Base-by-base conservation (phyloP, 2,329 filamentous ascomycete genomes). In the Dothidotthia symphoricarpi region DNA sequence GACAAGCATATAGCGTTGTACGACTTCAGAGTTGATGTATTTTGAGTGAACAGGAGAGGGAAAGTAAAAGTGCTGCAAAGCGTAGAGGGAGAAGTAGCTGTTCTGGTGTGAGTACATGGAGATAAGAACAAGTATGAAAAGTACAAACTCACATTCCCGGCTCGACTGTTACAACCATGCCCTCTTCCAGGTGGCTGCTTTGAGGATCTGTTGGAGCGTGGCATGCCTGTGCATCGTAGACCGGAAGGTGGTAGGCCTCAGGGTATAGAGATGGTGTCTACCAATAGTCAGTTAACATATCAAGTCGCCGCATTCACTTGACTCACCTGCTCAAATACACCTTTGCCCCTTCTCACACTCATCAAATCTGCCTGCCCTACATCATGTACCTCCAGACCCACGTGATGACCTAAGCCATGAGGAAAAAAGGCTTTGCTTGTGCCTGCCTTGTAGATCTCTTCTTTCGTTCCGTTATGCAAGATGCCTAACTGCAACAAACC, bases 381-480 rank as follows among this genome's bases (percentile, higher is more conserved):
- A 51, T 96, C 90, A 64, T 96, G 90, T 2, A 89, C 94, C 63
- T 96, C 90, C 77, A 96, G 84, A 46, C 90, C 90, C 8, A 96
- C 73, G 63, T 95, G 91, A 67, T 96, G 90, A 0, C 90, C 90
- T 1, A 96, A 72, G 0, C 90, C 90, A 63, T 96, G 90, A 1
- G 90, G 90, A 60, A 95, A 87, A 72, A 96, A 96, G 2, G 89
- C 90, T 16, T 85, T 82, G 57, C 86, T 91, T n/a, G 88, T 87
- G 38, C 89, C 77, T 28, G 80, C 81, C 51, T 81, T 77, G 44
- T 94, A 78, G 16, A 96, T 86, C 53, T 88, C 88, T 13, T 83
- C 77, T 24, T 68, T 73, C 0, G 72, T 72, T 6, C 80, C 82
- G 38, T 83, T 82, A 29, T 75, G 74, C 6, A 95, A 67, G 28